Evolutionary conservation across 306 rosid genomes (phyloP), one percentile per base, ranked within the genome.

Genomic region (Vigna mungo): DNA sequence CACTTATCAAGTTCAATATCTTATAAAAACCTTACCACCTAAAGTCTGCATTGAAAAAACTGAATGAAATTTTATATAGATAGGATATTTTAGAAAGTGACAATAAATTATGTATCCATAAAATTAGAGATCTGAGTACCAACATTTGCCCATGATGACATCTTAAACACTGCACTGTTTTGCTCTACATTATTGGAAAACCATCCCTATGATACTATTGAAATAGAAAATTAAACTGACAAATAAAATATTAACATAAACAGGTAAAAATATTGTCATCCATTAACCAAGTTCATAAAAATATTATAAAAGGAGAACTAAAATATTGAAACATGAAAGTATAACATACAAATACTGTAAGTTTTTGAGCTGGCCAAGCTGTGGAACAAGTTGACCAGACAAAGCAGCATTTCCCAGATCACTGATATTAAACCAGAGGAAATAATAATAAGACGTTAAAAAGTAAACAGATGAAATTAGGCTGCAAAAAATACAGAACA

Each of bases 351-450:
- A 77, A 85, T 95, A 95, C 79, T 95, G 99, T 82, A 95, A 86
- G 86, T 95, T 95, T 90, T 85, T 95, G 80, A 95, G 97, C 78
- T 72, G 97, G 78, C 99, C 99, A 47, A 95, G 97, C 82, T 91
- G 97, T 7, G 99, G 88, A 85, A 95, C 99, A 66, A 95, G 97
- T 72, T 84, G 85, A 74, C 99, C 99, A 74, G 97, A 95, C 83
- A 95, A 88, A 67, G 88, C 97, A 75, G 99, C 99, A 82, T 95
- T 92, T 76, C 99, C 99, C 68, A 95, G 87, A 86, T 95, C 99
- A 78, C 99, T 95, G 92, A 53, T 61, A 79, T 56, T 68, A 80
- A 43, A 69, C 51, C 48, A 21, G 46, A 43, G 58, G 25, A 39
- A 78, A 16, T 8, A 74, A 18, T 8, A 78, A 18, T 8, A 85